Percentiles rank a stretch among this genome's conserved stretches.
phyloP scores from a whole-genome alignment of 176 grass and related monocot species.

The Carex myosuroides region DNA sequence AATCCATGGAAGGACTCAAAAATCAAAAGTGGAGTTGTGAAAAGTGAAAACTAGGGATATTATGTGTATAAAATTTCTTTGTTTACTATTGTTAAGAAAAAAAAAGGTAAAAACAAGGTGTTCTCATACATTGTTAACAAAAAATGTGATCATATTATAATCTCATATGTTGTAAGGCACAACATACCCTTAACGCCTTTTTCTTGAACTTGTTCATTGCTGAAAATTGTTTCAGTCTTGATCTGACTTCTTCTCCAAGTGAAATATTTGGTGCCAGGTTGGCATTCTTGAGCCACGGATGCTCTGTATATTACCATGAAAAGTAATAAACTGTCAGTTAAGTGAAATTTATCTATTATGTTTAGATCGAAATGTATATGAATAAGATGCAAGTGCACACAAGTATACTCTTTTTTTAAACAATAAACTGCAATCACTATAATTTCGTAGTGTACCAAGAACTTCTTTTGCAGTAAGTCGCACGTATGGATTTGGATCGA shows the following conservation, averaged over 20 bases:
- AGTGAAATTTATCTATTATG: not conserved
- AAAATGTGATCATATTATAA: not conserved
- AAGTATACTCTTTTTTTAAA: not conserved
- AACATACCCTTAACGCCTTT: constrained; percentile 72
- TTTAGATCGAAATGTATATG: not conserved
- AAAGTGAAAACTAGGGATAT: not conserved
- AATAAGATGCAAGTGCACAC: not conserved
- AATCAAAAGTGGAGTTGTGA: not conserved
- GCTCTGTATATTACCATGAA: constrained; percentile 40
- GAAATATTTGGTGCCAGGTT: constrained; percentile 60
- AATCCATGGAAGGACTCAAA: not conserved
- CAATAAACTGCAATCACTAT: constrained; percentile 8
- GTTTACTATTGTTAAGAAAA: not conserved
- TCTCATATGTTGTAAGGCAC: not conserved
- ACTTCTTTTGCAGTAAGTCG: constrained; percentile 56
- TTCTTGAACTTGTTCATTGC: constrained; percentile 96
- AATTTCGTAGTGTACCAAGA: constrained; percentile 35
- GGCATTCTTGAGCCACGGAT: constrained; percentile 77
- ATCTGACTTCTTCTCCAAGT: constrained; percentile 62
- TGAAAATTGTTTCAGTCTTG: constrained; percentile 77
- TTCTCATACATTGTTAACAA: not conserved
- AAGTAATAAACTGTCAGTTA: constrained; percentile 9
- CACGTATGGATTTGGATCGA: constrained; percentile 55
- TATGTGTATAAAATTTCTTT: not conserved
- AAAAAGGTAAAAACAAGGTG: not conserved